Percentiles rank a stretch among this genome's conserved stretches.
Conservation (phyloP, 331 rosid genomes). For the Quercus lobata region DNA sequence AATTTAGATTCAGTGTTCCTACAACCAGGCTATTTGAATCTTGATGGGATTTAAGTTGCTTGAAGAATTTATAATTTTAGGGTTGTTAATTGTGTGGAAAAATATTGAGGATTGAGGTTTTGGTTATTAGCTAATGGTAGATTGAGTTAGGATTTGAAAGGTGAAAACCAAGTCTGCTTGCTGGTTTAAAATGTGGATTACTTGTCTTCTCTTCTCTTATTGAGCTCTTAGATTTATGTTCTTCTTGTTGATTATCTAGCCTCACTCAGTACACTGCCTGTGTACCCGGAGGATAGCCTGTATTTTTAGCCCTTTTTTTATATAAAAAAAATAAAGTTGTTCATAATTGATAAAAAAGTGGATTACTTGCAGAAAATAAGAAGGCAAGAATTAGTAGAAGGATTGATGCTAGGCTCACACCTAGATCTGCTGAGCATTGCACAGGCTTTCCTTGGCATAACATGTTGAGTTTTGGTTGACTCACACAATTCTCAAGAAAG, state of each 20-base stretch:
- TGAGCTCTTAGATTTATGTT: too few relatives aligned
- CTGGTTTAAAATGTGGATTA: background rate
- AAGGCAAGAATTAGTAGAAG: background rate
- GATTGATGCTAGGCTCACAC: background rate
- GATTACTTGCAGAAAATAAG: background rate
- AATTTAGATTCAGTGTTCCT: too few relatives aligned
- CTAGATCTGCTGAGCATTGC: background rate
- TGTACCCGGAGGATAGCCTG: too few relatives aligned
- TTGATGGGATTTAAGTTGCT: background rate
- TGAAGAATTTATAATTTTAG: background rate
- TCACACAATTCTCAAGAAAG: background rate
- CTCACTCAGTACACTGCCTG: too few relatives aligned
- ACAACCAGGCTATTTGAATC: background rate
- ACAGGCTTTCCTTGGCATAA: background rate
- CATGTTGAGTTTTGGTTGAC: background rate
- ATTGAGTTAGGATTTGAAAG: background rate
- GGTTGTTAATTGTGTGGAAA: background rate
- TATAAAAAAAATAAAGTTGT: too few relatives aligned
- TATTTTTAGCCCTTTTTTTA: too few relatives aligned
- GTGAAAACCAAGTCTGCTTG: background rate
- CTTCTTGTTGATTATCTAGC: too few relatives aligned
- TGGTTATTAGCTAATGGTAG: background rate
- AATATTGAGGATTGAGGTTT: background rate
- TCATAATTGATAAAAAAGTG: background rate
- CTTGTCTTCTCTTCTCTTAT: too few relatives aligned